Conservation (phyloP, 139 green algal genomes). For the Tetradesmus obliquus region DNA sequence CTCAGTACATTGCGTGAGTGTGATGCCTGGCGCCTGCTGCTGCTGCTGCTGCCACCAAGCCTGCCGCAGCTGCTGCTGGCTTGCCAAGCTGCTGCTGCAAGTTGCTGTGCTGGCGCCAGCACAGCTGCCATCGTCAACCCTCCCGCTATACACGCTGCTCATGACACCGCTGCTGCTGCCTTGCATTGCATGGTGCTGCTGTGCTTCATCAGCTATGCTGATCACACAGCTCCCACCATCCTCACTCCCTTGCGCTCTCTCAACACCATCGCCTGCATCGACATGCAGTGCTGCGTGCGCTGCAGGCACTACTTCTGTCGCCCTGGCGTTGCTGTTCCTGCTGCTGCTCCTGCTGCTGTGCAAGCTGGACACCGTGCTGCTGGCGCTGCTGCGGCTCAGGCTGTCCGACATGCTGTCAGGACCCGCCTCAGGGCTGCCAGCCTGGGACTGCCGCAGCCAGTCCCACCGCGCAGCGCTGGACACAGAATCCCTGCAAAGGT, state of each 20-base stretch:
- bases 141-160: not conserved
- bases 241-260: not conserved
- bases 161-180: not conserved
- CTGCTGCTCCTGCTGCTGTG: constrained; percentile 6
- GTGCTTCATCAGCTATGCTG: not conserved
- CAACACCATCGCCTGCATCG: not conserved
- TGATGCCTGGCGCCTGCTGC: not conserved
- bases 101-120: not conserved
- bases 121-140: not conserved
- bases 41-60: not conserved
- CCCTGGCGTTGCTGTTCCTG: not conserved
- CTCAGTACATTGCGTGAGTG: not conserved
- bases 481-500: constrained; percentile 16
- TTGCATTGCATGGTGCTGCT: not conserved
- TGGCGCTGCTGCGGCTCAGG: not conserved
- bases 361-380: not conserved
- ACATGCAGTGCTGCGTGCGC: not conserved
- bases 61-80: not conserved
- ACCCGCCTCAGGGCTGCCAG: not conserved
- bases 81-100: not conserved
- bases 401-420: not conserved
- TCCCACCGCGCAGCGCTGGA: not conserved
- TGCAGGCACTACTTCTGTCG: not conserved
- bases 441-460: constrained; percentile 3
- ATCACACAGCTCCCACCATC: not conserved